These are phyloP conservation scores for Komagataella ulmi DNA, from an alignment of 805 yeast species.

Conservation along the genomic window DNA sequence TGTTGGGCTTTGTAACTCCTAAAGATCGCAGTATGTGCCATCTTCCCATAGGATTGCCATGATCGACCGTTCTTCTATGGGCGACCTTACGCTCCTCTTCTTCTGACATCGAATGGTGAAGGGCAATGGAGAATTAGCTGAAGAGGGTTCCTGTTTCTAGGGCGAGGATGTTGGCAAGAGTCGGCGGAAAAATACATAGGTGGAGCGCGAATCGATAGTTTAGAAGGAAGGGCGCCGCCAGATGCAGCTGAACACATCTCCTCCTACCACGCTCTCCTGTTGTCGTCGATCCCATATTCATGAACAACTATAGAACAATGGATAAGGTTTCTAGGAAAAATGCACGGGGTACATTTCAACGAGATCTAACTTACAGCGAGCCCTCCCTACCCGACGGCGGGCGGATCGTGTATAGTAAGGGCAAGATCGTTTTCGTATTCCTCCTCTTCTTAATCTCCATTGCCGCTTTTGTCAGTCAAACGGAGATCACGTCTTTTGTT, in stretches of 20 bases:
- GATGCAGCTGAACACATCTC: not conserved
- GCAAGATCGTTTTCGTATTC: slow-evolving; percentile 28
- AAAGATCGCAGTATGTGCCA: slow-evolving; percentile 38
- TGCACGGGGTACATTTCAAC: not conserved
- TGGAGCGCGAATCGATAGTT: not conserved
- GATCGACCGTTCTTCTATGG: slow-evolving; percentile 63
- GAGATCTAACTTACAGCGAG: not conserved
- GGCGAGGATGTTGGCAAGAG: not conserved
- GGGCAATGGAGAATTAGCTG: not conserved
- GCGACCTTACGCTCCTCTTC: slow-evolving; percentile 25
- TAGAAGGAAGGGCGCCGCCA: not conserved
- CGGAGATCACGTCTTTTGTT: slow-evolving; percentile 65
- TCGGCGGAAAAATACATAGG: not conserved
- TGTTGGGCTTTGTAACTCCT: slow-evolving; percentile 21
- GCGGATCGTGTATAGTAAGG: not conserved
- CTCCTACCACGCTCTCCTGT: not conserved
- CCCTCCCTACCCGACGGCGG: not conserved
- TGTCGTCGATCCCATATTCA: not conserved
- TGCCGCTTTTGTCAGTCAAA: slow-evolving; percentile 60
- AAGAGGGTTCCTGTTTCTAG: not conserved
- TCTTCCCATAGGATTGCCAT: slow-evolving; percentile 61
- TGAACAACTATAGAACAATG: not conserved
- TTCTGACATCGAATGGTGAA: not conserved
- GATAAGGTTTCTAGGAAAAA: not conserved
- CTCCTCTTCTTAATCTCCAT: slow-evolving; percentile 33